Base-by-base conservation (phyloP, 108 stramenopile genomes). In the Cyclostephanos tholiformis region DNA sequence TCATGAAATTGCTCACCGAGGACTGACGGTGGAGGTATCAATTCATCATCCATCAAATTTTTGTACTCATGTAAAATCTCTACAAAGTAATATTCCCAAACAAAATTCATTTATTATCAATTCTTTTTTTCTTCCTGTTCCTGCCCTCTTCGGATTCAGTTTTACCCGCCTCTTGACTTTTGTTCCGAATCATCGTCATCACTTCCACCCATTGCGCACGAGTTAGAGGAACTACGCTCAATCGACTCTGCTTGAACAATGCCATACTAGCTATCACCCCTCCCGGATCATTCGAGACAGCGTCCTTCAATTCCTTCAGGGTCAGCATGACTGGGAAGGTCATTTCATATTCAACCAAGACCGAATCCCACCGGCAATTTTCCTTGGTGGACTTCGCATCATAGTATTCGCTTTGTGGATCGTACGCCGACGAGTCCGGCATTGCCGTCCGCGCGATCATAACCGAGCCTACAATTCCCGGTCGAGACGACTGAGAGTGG, bases 361-460 rank as follows among this genome's bases (percentile, higher is more conserved):
- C 86, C 6, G 86, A 77, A 58, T 72, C 84, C 86, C 86, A 87
- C 35, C 71, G 69, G 62, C 81, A 82, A 41, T 78, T 67, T 13
- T 82, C 77, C 29, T 27, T 3, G 0, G 84, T 87, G n/a, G 78
- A 80, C 63, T 87, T 87, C 6, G 82, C 71, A 82, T 87, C 86
- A 49, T 82, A 84, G 36, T 75, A 71, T 19, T 75, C 58, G 20
- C 79, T 78, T 20, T 76, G 63, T 2, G 81, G 71, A 84, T 87
- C 82, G 38, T 57, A 59, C n/a, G 86, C 86, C 36, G 84, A 75
- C 19, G 20, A 16, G 82, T 87, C 84, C 11, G 86, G 82, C 57
- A 55, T 63, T 10, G 80, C 86, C 17, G 38, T 57, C 35, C 86
- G 44, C 3, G 67, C 69, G 17, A 87, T 73, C 6, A 58, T 55